Conservation (phyloP, 176 grass and related monocot species). For the Tillandsia fasciculata region DNA sequence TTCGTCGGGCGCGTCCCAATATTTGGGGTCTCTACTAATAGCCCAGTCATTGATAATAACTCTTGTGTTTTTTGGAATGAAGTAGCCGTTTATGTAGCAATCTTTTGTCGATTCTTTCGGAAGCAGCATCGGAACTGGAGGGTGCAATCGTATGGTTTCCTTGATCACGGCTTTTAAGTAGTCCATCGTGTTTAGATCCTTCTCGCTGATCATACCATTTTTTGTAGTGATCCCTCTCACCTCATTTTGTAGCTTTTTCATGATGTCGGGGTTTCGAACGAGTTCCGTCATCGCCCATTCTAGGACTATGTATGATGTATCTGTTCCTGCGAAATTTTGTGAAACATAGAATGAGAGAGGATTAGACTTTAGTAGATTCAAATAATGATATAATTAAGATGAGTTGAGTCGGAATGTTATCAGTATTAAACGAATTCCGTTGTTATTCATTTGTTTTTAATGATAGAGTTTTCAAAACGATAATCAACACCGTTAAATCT, state of each 20-base stretch:
- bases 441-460: no score
- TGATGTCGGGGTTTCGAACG: conserved; percentile 1
- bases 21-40: conserved; percentile 22
- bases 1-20: conserved; percentile 20
- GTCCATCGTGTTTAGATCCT: conserved; percentile 13
- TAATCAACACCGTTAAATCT: no score
- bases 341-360: neutral
- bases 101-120: conserved; percentile 22
- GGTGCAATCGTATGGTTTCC: conserved; percentile 26
- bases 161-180: conserved; percentile 30
- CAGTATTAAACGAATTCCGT: no score
- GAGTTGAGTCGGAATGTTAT: no score
- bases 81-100: conserved; percentile 17
- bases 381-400: neutral
- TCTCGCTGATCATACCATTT: conserved; percentile 1
- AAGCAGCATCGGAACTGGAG: conserved; percentile 21
- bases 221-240: conserved; percentile 18
- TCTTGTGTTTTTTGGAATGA: conserved; percentile 18
- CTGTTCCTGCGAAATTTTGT: conserved; percentile 9
- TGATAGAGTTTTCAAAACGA: no score
- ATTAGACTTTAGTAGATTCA: neutral
- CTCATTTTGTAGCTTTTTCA: conserved; percentile 23
- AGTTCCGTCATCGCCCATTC: conserved; percentile 21
- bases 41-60: conserved; percentile 27
- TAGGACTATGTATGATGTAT: conserved; percentile 4